These are phyloP conservation scores for Austroboletus eburneus DNA, from an alignment of 768 basidiomycete genomes.

Conservation along the genomic window DNA sequence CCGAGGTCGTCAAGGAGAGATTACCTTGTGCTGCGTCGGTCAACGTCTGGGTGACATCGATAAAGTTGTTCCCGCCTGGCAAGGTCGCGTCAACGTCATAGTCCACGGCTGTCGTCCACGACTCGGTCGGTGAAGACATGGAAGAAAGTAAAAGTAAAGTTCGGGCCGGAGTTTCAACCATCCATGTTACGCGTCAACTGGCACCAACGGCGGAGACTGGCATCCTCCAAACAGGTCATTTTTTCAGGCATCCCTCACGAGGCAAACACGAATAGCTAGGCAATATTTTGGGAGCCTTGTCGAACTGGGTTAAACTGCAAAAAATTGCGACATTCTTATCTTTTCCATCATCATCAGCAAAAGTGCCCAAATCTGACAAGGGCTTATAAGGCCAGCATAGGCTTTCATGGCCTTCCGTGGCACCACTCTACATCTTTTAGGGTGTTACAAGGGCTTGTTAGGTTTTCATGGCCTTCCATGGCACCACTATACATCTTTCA, in stretches of 20 bases:
- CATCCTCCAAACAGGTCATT: slow-evolving; percentile 41
- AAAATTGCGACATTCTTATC: slow-evolving; percentile 59
- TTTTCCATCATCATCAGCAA: too few species aligned
- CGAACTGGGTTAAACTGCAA: too few species aligned
- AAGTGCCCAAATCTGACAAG: too few species aligned
- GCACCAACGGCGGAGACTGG: too few species aligned
- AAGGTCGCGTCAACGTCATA: slow-evolving; percentile 13
- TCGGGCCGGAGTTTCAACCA: slow-evolving; percentile 29
- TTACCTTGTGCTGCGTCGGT: slow-evolving; percentile 58
- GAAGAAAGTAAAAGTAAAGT: too few species aligned
- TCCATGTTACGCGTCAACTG: too few species aligned
- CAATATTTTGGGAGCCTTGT: slow-evolving; percentile 87
- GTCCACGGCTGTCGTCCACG: slow-evolving; percentile 17
- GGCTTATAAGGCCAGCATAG: too few species aligned
- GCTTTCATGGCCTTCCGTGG: too few species aligned
- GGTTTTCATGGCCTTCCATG: too few species aligned
- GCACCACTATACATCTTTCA: too few species aligned
- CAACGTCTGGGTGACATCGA: slow-evolving; percentile 62
- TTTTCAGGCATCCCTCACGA: slow-evolving; percentile 97
- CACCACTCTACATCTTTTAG: too few species aligned
- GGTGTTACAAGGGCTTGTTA: too few species aligned
- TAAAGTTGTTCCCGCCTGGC: slow-evolving; percentile 59
- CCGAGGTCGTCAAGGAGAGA: not conserved
- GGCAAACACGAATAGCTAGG: slow-evolving; percentile 58
- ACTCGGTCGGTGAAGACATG: slow-evolving; percentile 4